These are phyloP conservation scores for Magnusiomyces suaveolens DNA, from an alignment of 1,139 yeast species.

Conservation along the genomic window DNA sequence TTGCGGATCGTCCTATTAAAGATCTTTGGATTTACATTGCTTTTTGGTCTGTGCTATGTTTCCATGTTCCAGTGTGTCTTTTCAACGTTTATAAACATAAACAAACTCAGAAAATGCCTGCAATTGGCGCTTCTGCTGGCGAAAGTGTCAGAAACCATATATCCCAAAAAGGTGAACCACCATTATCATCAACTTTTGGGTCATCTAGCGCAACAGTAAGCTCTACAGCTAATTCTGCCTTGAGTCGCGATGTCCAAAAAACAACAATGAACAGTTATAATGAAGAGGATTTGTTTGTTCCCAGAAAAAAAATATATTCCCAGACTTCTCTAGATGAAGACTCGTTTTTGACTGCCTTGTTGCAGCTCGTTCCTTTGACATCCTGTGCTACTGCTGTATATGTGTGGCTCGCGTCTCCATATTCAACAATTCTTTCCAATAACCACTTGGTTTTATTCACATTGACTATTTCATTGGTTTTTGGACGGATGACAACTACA, in stretches of 20 bases:
- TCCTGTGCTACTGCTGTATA: constrained; percentile 24
- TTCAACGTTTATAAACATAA: constrained; percentile 42
- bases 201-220: not conserved
- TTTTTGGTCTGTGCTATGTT: constrained; percentile 43
- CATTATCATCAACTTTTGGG: not conserved
- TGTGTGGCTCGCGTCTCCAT: constrained; percentile 33
- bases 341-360: constrained; percentile 41
- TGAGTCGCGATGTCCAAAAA: not conserved
- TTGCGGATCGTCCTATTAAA: constrained; percentile 31
- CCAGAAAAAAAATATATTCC: not conserved
- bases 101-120: not conserved
- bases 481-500: constrained; percentile 51
- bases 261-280: too few relatives aligned
- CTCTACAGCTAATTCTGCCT: not conserved
- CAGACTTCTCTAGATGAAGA: constrained; percentile 28
- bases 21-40: constrained; percentile 34
- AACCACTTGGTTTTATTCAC: constrained; percentile 51
- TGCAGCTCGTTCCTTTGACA: constrained; percentile 31
- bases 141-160: not conserved
- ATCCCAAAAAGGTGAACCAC: not conserved
- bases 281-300: too few relatives aligned
- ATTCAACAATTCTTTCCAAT: constrained; percentile 28
- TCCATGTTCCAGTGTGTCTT: constrained; percentile 39
- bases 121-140: not conserved
- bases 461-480: constrained; percentile 54